Base-by-base conservation (phyloP, 148 eudicot genomes). In the Persicaria maculosa region DNA sequence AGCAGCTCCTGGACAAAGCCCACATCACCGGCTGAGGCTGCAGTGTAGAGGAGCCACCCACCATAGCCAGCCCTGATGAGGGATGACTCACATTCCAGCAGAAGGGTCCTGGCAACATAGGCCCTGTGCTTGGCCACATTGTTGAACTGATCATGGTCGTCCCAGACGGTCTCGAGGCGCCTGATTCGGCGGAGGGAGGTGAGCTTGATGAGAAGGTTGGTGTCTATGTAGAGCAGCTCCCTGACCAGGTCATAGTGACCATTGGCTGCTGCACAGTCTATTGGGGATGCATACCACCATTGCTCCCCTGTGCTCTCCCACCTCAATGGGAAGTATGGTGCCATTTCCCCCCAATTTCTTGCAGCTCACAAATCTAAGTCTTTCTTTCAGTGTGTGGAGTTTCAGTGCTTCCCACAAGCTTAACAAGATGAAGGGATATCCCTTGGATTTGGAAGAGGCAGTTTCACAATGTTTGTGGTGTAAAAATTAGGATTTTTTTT, bases 231-330 rank as follows among this genome's bases (percentile, higher is more conserved):
- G 36, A 93, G 88, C 12, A 93, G 95, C 67, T 93, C 89, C 5
- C 97, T 83, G 64, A 91, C 98, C 65, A 93, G 79, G 50, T 93
- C 97, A 77, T 79, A 93, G 81, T 89, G 95, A 11, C 98, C 98
- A 74, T 89, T 91, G 50, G 98, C 98, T 4, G 98, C 95, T 9
- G 98, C 98, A 83, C 88, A 93, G 71, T 93, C 98, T 44, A 93
- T 86, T 20, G 98, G 98, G n/a, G 93, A 84, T 58, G 95, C 98
- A 73, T 88, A 93, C 98, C 98, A 93, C 98, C 98, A 93, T 67
- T 93, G 92, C 58, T 93, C 98, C 17, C 98, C 95, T 9, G 98
- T 91, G 84, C 98, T 93, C 80, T 93, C 97, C 98, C 97, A 93
- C 74, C 97, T 77, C 5, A 93, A 78, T 12, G 94, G 94, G 59